Percentiles rank a stretch among this genome's conserved stretches.
Evolutionary conservation across 257 asterid species (phyloP).

Genomic region (Nicotiana noctiflora): DNA sequence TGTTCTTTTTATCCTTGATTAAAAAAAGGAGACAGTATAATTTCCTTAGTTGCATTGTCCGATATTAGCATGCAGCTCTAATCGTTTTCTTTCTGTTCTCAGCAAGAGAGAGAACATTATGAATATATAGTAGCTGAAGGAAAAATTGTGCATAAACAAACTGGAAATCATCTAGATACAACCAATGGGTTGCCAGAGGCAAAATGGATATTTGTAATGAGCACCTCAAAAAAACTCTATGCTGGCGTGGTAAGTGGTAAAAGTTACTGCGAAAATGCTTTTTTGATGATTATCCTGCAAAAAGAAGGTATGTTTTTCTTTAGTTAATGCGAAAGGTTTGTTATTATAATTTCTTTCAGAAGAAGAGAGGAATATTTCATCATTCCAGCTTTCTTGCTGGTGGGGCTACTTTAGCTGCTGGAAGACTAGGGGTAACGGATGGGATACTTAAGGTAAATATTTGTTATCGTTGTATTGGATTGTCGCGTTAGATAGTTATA

Average conservation of each 20-base stretch:
- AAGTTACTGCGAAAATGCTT: background rate
- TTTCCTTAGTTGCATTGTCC: background rate
- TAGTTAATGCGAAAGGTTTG: background rate
- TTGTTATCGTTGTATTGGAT: background rate
- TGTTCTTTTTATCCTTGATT: background rate
- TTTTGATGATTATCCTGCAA: constrained; percentile 11
- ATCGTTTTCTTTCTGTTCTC: constrained; percentile 16
- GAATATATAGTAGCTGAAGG: constrained; percentile 62
- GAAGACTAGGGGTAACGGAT: constrained; percentile 64
- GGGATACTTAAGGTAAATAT: constrained; percentile 67
- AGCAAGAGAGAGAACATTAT: constrained; percentile 81
- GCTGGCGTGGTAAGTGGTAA: constrained; percentile 57
- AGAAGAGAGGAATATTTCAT: constrained; percentile 82
- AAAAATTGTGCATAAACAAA: constrained; percentile 41
- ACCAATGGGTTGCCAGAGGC: constrained; percentile 36
- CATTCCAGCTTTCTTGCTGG: constrained; percentile 99
- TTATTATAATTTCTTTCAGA: constrained; percentile 38
- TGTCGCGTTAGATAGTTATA: no score
- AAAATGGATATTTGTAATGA: constrained; percentile 93
- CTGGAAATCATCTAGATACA: constrained; percentile 59
- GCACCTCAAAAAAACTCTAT: constrained; percentile 79
- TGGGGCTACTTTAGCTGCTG: constrained; percentile 92
- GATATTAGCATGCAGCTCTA: background rate
- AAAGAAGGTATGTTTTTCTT: background rate
- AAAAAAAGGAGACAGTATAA: background rate